Percentiles rank a stretch among this genome's conserved stretches.
These are phyloP conservation scores for Spirogloea muscicola DNA, from an alignment of 139 green algal species.

Conservation along the genomic window DNA sequence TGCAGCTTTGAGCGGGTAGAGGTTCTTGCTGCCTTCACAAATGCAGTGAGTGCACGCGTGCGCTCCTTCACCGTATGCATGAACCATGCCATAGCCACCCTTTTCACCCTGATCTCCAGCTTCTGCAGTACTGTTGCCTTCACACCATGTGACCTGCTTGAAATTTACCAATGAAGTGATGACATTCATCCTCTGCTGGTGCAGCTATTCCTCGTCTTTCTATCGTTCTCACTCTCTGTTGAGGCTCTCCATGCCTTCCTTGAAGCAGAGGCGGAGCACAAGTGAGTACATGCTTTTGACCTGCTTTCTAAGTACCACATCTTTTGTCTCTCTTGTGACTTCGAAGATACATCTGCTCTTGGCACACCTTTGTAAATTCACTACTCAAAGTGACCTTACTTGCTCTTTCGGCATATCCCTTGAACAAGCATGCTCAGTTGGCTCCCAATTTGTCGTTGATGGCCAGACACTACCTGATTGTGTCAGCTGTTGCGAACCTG, in stretches of 20 bases:
- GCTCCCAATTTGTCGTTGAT: neutral
- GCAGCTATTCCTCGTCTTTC: slow-evolving; percentile 47
- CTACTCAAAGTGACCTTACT: neutral
- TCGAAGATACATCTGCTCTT: neutral
- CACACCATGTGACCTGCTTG: no score
- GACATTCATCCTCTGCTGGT: no score
- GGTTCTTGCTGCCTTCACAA: slow-evolving; percentile 37
- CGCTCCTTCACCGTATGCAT: no score
- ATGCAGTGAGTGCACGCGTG: slow-evolving; percentile 12
- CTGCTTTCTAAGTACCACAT: no score
- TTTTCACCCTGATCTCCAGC: no score
- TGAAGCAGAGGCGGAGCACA: slow-evolving; percentile 41
- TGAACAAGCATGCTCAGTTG: neutral
- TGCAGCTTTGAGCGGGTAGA: slow-evolving; percentile 31
- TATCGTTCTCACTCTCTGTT: slow-evolving; percentile 41
- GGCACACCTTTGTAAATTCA: neutral
- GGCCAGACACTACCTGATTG: slow-evolving; percentile 42
- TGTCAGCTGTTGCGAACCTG: slow-evolving; percentile 41
- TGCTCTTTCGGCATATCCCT: neutral
- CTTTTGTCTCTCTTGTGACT: no score
- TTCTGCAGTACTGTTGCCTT: no score
- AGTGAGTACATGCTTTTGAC: no score
- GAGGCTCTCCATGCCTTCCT: slow-evolving; percentile 44
- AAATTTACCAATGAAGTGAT: no score
- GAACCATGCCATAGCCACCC: no score